Base-by-base conservation (phyloP, 371 early-diverging fungal genomes). In the Phascolomyces articulosus region DNA sequence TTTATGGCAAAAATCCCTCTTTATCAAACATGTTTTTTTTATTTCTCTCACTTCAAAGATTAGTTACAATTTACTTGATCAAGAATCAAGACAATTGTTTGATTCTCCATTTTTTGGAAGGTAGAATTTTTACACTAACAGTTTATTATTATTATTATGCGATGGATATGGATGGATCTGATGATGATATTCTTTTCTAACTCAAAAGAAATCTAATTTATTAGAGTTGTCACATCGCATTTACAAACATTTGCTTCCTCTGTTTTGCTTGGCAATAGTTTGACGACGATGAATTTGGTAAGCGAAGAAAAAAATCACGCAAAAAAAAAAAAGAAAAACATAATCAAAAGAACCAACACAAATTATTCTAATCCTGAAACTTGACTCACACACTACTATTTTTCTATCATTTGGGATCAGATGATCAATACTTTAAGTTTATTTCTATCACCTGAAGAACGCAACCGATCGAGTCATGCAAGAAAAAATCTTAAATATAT, bases 211-310 rank as follows among this genome's bases (percentile, higher is more conserved):
- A 56, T 27, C 16, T 34, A 26, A 13, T 58, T 40, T 21, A 26
- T 13, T 65, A 84, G 84, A 44, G 77, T 84, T 31, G 84, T 87
- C 31, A 87, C 87, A 13, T 85, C 84, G 0, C 87, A 87, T 62
- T 66, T 87, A 18, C 83, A 85, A 60, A 85, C 87, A 15, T 77
- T 77, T 62, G 83, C 80, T 0, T 87, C 84, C 0, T 84, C 87
- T 0, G 69, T 87, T 6, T 65, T 87, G 2, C 67, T 83, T 0
- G 87, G 87, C 51, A 84, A 81, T 56, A 84, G 75, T 24, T 72
- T 87, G 13, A 80, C 83, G 6, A 80, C 78, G n/a, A 84, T 87
- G 82, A 87, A 87, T 60, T 82, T 77, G 83, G 87, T 84, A 73
- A 40, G 58, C 21, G 2, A 9, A 34, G 13, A 31, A 21, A 40